phyloP scores from a whole-genome alignment of 2,329 filamentous ascomycete species.

The Calonectria hawksworthii region DNA sequence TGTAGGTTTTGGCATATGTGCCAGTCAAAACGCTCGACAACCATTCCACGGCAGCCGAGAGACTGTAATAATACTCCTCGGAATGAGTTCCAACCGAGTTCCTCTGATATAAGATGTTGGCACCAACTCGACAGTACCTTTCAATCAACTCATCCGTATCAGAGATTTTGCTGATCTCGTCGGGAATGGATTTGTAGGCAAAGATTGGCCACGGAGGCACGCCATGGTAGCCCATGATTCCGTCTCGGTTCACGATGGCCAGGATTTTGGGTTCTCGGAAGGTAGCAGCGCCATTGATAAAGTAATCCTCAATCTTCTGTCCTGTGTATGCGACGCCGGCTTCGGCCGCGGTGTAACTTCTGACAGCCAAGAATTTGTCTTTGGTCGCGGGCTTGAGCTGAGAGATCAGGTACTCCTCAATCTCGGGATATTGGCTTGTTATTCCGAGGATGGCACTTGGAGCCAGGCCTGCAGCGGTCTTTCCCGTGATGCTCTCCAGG shows the following conservation, averaged over 20 bases:
- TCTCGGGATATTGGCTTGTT: conserved; percentile 38
- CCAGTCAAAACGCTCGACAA: conserved; percentile 31
- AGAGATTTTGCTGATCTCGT: conserved; percentile 36
- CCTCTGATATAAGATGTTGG: conserved; percentile 41
- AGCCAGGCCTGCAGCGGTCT: conserved; percentile 34
- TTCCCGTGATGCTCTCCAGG: conserved; percentile 50
- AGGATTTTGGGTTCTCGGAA: conserved; percentile 29
- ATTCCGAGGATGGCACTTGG: conserved; percentile 40
- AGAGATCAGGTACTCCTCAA: conserved; percentile 31
- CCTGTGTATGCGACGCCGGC: conserved; percentile 29
- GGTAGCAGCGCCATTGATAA: conserved; percentile 14
- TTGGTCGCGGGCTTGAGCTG: conserved; percentile 32
- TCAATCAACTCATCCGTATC: conserved; percentile 39
- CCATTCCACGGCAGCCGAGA: conserved; percentile 32
- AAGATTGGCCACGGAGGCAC: conserved; percentile 42
- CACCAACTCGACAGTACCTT: conserved; percentile 37
- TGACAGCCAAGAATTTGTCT: conserved; percentile 34
- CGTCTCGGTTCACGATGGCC: conserved; percentile 33
- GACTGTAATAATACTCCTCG: conserved; percentile 24
- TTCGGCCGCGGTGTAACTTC: conserved; percentile 16
- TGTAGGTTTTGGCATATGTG: conserved; percentile 19
- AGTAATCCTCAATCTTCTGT: conserved; percentile 34
- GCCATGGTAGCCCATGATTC: conserved; percentile 44
- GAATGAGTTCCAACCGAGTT: conserved; percentile 37
- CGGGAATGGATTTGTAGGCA: conserved; percentile 35